Conservation (phyloP, 2,329 filamentous ascomycete genomes). For the Lecanicillium sp. region DNA sequence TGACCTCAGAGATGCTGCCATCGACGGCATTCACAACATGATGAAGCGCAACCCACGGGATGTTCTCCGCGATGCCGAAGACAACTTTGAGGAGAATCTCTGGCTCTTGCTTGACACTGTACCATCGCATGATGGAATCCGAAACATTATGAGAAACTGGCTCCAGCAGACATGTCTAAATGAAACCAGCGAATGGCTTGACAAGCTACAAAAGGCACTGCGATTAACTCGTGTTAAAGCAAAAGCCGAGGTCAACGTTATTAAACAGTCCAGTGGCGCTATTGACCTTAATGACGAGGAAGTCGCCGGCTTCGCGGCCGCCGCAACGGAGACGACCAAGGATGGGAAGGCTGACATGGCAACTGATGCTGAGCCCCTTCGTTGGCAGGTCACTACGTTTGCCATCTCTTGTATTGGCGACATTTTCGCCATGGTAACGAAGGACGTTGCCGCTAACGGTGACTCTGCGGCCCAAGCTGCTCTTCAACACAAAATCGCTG, state of each 20-base stretch:
- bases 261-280: constrained; percentile 44
- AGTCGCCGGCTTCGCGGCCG: constrained; percentile 88
- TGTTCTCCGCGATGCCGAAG: constrained; percentile 68
- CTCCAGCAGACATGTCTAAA: constrained; percentile 78
- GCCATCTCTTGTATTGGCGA: constrained; percentile 85
- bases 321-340: constrained; percentile 50
- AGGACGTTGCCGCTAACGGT: constrained; percentile 71
- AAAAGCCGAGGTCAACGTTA: constrained; percentile 44
- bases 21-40: constrained; percentile 85
- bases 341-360: constrained; percentile 45
- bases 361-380: constrained; percentile 75
- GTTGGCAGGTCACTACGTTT: constrained; percentile 94
- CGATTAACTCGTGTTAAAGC: constrained; percentile 74
- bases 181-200: constrained; percentile 80
- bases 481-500: constrained; percentile 76
- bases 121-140: constrained; percentile 72
- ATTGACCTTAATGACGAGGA: constrained; percentile 94
- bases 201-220: constrained; percentile 79
- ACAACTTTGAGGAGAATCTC: constrained; percentile 80
- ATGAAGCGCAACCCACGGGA: constrained; percentile 89
- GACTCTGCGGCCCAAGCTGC: constrained; percentile 72
- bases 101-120: constrained; percentile 82
- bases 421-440: constrained; percentile 70
- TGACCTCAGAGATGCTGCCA: constrained; percentile 69
- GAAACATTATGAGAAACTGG: constrained; percentile 88